phyloP scores from a whole-genome alignment of 495 filamentous ascomycete genomes.

The Darksidea phi region DNA sequence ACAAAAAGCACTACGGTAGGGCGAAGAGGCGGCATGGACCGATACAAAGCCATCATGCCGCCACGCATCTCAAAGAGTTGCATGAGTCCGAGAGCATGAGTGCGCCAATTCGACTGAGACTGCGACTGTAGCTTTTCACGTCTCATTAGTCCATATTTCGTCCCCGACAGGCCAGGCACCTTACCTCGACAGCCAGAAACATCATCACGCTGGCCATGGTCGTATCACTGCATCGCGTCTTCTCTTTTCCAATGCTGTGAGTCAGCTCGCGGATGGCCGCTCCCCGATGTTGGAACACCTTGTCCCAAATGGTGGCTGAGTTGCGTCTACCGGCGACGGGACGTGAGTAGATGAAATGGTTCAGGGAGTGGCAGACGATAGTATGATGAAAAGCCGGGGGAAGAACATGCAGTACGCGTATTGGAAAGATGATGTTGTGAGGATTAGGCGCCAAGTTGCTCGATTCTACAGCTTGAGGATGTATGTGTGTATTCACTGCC shows the following conservation, averaged over 20 bases:
- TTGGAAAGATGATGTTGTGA: conserved; percentile 14
- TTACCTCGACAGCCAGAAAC: conserved; percentile 15
- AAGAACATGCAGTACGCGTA: conserved; percentile 1
- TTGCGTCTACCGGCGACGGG: background rate
- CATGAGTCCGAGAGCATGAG: conserved; percentile 5
- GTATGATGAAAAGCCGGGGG: conserved; percentile 7
- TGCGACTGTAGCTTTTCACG: conserved; percentile 1
- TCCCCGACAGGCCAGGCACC: background rate
- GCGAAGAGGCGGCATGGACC: background rate
- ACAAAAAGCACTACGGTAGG: background rate
- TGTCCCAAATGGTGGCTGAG: background rate
- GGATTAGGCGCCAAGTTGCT: conserved; percentile 18
- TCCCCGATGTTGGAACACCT: conserved; percentile 16
- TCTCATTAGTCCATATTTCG: background rate
- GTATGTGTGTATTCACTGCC: conserved; percentile 9
- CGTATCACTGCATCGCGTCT: conserved; percentile 3
- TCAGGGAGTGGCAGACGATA: conserved; percentile 6
- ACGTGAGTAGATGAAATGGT: conserved; percentile 1
- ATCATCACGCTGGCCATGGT: conserved; percentile 2
- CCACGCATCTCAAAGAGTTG: conserved; percentile 16
- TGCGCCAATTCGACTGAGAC: conserved; percentile 1
- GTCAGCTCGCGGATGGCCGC: conserved; percentile 10
- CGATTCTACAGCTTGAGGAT: conserved; percentile 1
- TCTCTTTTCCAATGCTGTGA: conserved; percentile 1
- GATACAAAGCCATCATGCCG: background rate